Evolutionary conservation across 441 rosid genomes (phyloP).

Genomic region (Biscutella laevigata): DNA sequence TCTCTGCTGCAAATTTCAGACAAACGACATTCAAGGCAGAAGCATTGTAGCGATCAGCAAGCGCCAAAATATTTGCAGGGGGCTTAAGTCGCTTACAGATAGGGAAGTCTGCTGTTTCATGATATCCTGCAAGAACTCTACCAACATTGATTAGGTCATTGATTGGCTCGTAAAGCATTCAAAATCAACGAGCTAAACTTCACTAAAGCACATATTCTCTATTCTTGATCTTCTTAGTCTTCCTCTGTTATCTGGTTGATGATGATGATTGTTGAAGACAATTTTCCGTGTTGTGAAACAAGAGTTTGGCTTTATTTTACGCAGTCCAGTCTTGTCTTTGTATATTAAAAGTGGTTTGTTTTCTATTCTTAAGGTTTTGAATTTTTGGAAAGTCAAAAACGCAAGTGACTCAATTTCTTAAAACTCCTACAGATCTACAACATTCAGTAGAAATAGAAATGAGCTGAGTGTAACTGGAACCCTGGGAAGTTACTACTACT

Average conservation of each 20-base stretch:
- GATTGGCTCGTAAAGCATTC: slow-evolving; percentile 63
- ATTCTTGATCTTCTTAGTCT: slow-evolving; percentile 11
- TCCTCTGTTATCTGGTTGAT: background rate
- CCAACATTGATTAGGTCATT: slow-evolving; percentile 46
- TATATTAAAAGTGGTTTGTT: slow-evolving; percentile 7
- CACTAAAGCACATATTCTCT: slow-evolving; percentile 10
- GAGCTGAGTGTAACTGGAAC: background rate
- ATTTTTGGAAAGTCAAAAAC: slow-evolving; percentile 1
- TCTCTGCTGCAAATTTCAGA: slow-evolving; percentile 64
- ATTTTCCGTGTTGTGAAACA: slow-evolving; percentile 12
- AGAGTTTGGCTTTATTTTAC: slow-evolving; percentile 2
- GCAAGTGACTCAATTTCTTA: background rate
- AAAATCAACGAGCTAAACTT: slow-evolving; percentile 39
- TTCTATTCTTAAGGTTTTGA: background rate
- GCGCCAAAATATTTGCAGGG: slow-evolving; percentile 56
- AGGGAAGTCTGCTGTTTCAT: slow-evolving; percentile 55
- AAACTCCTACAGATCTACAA: background rate
- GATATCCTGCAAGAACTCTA: slow-evolving; percentile 58
- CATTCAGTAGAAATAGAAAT: background rate
- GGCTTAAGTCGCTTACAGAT: slow-evolving; percentile 33
- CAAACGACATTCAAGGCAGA: slow-evolving; percentile 50
- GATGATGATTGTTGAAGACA: slow-evolving; percentile 5
- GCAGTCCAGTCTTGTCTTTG: slow-evolving; percentile 9
- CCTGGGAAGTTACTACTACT: background rate
- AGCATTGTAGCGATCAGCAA: slow-evolving; percentile 55